Evolutionary conservation across 495 filamentous ascomycete species (phyloP).

Genomic region (Aspergillus haitiensis): DNA sequence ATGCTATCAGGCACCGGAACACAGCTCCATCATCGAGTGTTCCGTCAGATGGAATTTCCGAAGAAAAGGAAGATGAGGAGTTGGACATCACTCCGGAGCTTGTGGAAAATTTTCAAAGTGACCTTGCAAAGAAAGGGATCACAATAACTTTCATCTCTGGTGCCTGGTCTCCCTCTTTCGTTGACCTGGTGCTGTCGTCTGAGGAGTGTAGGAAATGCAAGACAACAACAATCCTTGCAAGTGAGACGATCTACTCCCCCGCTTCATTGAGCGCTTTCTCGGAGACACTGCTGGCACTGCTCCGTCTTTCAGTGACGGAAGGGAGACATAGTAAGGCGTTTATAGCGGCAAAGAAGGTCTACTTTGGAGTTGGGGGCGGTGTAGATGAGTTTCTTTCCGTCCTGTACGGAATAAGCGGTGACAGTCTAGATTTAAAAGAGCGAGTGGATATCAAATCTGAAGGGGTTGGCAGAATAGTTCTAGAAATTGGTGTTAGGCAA

Average conservation of each 20-base stretch:
- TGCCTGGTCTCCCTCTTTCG: constrained; percentile 72
- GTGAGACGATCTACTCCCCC: constrained; percentile 95
- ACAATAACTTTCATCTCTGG: constrained; percentile 76
- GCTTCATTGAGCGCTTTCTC: constrained; percentile 71
- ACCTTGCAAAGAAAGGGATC: constrained; percentile 58
- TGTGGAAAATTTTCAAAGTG: constrained; percentile 57
- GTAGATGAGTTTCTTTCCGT: constrained; percentile 80
- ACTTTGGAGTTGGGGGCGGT: constrained; percentile 94
- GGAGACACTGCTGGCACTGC: constrained; percentile 63
- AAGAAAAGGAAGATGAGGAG: constrained; percentile 56
- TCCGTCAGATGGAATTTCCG: constrained; percentile 4
- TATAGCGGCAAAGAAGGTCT: constrained; percentile 89
- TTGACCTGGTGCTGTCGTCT: constrained; percentile 51
- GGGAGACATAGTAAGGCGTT: constrained; percentile 57
- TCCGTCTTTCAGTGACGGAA: constrained; percentile 51
- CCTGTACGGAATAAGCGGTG: constrained; percentile 54
- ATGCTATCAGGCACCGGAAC: constrained; percentile 25
- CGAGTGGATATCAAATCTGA: constrained; percentile 55
- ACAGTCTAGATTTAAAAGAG: constrained; percentile 62
- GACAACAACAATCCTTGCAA: constrained; percentile 71
- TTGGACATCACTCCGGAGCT: constrained; percentile 71
- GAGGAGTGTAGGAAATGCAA: constrained; percentile 10
- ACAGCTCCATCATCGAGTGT: constrained; percentile 7
- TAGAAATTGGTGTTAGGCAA: constrained; percentile 35
- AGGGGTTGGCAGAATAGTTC: constrained; percentile 49